These are phyloP conservation scores for Petunia axillaris DNA, from an alignment of 257 asterid species.

Conservation along the genomic window DNA sequence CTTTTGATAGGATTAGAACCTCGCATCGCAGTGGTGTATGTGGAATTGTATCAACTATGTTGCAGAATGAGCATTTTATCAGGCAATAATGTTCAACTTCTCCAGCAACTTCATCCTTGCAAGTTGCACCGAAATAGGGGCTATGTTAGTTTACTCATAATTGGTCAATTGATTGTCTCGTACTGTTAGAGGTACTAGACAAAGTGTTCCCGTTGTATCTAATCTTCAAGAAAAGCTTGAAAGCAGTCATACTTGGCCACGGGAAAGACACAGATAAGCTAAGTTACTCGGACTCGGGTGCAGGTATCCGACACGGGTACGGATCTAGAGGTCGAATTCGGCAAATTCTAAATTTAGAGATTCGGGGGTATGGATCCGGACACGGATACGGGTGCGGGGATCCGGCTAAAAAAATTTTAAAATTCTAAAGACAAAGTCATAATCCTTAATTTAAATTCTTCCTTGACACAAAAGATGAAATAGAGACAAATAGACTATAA, in stretches of 20 bases:
- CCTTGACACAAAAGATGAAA: no score
- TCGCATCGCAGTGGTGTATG: not conserved
- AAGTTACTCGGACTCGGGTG: no score
- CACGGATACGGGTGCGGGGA: no score
- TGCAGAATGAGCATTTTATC: slow-evolving; percentile 19
- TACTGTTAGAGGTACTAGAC: not conserved
- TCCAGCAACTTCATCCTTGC: not conserved
- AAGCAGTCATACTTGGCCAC: slow-evolving; percentile 6
- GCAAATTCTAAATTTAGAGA: no score
- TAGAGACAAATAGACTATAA: no score
- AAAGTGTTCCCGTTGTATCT: not conserved
- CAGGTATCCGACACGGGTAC: no score
- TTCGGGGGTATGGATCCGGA: no score
- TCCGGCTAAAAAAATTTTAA: no score
- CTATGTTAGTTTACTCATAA: not conserved
- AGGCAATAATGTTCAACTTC: slow-evolving; percentile 11
- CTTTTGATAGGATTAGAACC: slow-evolving; percentile 16
- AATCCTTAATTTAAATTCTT: no score
- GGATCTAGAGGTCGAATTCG: no score
- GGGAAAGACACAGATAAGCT: not conserved
- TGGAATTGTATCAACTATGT: not conserved
- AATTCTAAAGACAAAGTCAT: no score
- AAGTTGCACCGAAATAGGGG: not conserved
- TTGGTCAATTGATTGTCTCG: not conserved
- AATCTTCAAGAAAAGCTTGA: slow-evolving; percentile 7